Percentiles rank a stretch among this genome's conserved stretches.
phyloP scores from a whole-genome alignment of 169 alveolate genomes.

The Cryptosporidium sp. region DNA sequence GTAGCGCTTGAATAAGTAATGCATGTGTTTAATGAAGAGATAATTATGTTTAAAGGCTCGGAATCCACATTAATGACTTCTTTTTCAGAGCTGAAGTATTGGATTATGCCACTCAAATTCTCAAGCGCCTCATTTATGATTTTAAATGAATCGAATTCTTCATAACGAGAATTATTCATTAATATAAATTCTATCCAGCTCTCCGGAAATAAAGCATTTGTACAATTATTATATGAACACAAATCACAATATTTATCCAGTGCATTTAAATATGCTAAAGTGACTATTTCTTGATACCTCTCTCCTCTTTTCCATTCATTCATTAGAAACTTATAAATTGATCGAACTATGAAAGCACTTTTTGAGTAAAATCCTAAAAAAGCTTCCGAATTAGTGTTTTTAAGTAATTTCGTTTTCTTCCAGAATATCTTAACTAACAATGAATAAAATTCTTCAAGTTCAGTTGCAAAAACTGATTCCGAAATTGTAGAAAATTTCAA shows the following conservation, averaged over 20 bases:
- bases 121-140: not conserved
- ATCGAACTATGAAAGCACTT: not conserved
- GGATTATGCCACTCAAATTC: not conserved
- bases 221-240: not conserved
- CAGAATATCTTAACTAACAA: conserved; percentile 36
- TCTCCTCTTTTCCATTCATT: not conserved
- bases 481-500: not conserved
- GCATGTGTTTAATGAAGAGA: conserved; percentile 21
- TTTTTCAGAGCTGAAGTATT: not conserved
- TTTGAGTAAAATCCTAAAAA: not conserved
- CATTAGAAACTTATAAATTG: conserved; percentile 3
- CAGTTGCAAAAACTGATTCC: not conserved
- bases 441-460: conserved; percentile 19
- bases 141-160: not conserved
- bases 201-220: not conserved
- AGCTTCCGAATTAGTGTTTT: not conserved
- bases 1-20: not conserved
- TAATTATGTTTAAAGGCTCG: not conserved
- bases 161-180: not conserved
- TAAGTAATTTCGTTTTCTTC: not conserved
- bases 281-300: conserved; percentile 23
- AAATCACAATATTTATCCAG: conserved; percentile 16
- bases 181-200: conserved; percentile 24
- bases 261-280: conserved; percentile 39
- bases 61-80: not conserved